These are phyloP conservation scores for Sonneratia alba DNA, from an alignment of 345 rosid species.

Conservation along the genomic window DNA sequence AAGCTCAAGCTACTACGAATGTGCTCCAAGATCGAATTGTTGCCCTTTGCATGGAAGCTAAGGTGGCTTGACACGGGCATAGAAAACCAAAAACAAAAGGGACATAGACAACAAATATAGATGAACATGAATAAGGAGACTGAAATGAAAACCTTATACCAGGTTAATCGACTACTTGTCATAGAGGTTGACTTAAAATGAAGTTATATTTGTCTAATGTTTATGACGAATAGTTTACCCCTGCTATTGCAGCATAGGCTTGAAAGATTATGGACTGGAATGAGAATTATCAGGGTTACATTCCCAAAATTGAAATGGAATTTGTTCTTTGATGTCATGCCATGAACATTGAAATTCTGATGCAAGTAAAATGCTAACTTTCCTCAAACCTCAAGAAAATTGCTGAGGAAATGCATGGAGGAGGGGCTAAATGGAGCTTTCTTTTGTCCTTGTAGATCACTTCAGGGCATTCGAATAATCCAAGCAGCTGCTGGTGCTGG, in stretches of 20 bases:
- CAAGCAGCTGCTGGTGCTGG: conserved; percentile 86
- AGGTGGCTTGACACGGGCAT: background rate
- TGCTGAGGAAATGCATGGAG: background rate
- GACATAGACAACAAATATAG: background rate
- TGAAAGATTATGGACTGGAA: background rate
- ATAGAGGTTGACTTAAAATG: background rate
- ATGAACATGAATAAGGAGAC: background rate
- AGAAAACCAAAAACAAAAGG: background rate
- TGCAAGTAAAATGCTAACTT: too few relatives aligned
- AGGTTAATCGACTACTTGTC: background rate
- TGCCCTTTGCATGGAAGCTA: background rate
- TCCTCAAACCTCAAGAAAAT: background rate
- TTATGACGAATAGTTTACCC: background rate
- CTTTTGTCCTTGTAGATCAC: conserved; percentile 72
- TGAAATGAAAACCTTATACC: background rate
- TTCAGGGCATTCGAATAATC: conserved; percentile 80
- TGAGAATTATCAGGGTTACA: background rate
- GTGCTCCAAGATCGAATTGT: background rate
- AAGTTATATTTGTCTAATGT: background rate
- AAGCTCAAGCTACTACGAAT: background rate
- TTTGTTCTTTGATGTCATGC: background rate
- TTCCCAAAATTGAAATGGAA: background rate
- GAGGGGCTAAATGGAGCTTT: conserved; percentile 16
- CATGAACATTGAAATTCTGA: too few relatives aligned
- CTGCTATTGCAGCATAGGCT: background rate